Conservation (phyloP, 352 stramenopile genomes). For the Phytopythium boreale region DNA sequence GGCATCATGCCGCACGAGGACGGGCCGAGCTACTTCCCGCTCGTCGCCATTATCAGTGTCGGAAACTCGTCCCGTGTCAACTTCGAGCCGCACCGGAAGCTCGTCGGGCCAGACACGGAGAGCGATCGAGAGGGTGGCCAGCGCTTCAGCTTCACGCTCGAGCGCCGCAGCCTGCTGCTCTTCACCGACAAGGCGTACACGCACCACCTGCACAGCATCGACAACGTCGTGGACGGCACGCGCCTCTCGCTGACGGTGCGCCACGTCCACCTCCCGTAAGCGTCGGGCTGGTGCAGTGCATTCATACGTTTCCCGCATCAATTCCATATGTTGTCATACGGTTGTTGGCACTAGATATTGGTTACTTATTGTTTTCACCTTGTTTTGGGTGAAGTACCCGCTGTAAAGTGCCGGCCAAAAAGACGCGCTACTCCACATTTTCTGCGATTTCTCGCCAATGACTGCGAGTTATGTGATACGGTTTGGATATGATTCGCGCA, state of each 20-base stretch:
- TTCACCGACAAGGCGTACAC: slow-evolving; percentile 61
- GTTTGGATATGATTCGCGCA: no score
- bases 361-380: not conserved
- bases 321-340: not conserved
- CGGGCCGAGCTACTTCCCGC: slow-evolving; percentile 59
- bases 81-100: slow-evolving; percentile 53
- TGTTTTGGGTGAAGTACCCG: no score
- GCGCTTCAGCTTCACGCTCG: slow-evolving; percentile 38
- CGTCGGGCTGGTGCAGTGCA: not conserved
- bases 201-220: slow-evolving; percentile 59
- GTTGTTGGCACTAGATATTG: not conserved
- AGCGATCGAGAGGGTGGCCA: not conserved
- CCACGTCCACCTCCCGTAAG: slow-evolving; percentile 29
- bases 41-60: slow-evolving; percentile 69
- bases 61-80: slow-evolving; percentile 50
- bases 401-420: no score
- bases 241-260: slow-evolving; percentile 62
- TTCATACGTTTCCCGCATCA: not conserved
- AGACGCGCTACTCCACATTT: no score
- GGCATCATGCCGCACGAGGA: slow-evolving; percentile 72
- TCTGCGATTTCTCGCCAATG: no score
- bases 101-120: slow-evolving; percentile 2
- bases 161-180: slow-evolving; percentile 50
- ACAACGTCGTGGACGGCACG: slow-evolving; percentile 37
- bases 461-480: no score